A percentile compares a stretch with the other conserved stretches of the same genome.
These are phyloP conservation scores for Coemansia umbellata DNA, from an alignment of 192 early-diverging fungal genomes.

Conservation along the genomic window DNA sequence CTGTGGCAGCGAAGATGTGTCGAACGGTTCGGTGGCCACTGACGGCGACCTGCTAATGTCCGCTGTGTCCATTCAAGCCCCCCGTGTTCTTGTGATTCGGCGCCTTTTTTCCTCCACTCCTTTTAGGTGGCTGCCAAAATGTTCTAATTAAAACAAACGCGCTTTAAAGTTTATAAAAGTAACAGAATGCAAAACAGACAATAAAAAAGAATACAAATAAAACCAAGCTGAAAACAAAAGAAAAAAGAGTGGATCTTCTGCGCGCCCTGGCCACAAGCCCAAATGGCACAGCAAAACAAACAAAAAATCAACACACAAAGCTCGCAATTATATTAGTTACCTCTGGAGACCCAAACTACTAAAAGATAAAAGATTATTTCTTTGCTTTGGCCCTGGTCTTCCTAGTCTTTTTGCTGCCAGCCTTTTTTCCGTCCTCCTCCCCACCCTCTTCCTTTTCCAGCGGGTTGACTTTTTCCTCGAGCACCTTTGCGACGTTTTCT, in stretches of 20 bases:
- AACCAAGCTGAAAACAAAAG: not conserved
- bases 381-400: conserved; percentile 17
- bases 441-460: too few relatives aligned
- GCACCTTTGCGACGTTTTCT: conserved; percentile 17
- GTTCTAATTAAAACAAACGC: not conserved
- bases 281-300: not conserved
- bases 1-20: not conserved
- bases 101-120: not conserved
- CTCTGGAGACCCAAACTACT: too few relatives aligned
- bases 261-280: too few relatives aligned
- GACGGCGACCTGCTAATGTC: not conserved
- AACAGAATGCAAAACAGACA: not conserved
- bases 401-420: not conserved
- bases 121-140: too few relatives aligned
- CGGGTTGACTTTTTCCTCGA: conserved; percentile 26
- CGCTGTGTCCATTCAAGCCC: not conserved
- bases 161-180: not conserved
- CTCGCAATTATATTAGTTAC: not conserved
- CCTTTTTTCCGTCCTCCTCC: conserved; percentile 15
- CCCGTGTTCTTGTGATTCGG: not conserved
- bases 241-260: not conserved
- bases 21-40: conserved; percentile 2
- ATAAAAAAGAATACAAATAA: not conserved
- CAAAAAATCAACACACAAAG: not conserved
- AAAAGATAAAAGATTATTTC: not conserved